Conservation (phyloP, 1,139 yeast genomes). For the Magnusiomyces clavatus region DNA sequence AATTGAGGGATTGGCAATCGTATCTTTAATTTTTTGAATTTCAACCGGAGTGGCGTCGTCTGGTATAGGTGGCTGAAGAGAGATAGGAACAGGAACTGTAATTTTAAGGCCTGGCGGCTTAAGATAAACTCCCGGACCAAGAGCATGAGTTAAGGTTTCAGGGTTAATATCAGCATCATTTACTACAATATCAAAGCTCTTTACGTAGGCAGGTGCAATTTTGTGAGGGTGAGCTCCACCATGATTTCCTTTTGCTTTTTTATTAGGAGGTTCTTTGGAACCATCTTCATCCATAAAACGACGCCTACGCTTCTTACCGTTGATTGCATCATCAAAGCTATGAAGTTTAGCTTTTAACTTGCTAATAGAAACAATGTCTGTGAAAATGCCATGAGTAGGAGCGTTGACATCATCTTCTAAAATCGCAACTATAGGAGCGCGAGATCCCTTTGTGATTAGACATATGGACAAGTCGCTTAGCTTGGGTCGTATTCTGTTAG, state of each 20-base stretch:
- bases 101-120: conserved; percentile 19
- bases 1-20: conserved; percentile 19
- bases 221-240: conserved; percentile 10
- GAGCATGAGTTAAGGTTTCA: conserved; percentile 19
- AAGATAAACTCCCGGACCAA: conserved; percentile 22
- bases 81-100: conserved; percentile 23
- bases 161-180: conserved; percentile 21
- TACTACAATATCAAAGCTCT: conserved; percentile 21
- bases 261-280: conserved; percentile 1
- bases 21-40: conserved; percentile 10
- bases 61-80: conserved; percentile 14
- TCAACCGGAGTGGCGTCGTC: conserved; percentile 16
- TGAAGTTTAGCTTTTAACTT: conserved; percentile 16
- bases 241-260: conserved; percentile 1
- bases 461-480: conserved; percentile 20
- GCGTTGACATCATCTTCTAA: conserved; percentile 18
- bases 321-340: conserved; percentile 2
- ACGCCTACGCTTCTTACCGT: conserved; percentile 2
- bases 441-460: conserved; percentile 24
- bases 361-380: conserved; percentile 22
- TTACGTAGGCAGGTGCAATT: conserved; percentile 14
- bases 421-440: conserved; percentile 17
- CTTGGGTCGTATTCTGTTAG: conserved; percentile 19
- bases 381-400: conserved; percentile 22
- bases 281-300: conserved; percentile 1